A percentile compares a stretch with the other conserved stretches of the same genome.
These are phyloP conservation scores for Alternaria brassicicola DNA, from an alignment of 2,329 filamentous ascomycete species.

Conservation along the genomic window DNA sequence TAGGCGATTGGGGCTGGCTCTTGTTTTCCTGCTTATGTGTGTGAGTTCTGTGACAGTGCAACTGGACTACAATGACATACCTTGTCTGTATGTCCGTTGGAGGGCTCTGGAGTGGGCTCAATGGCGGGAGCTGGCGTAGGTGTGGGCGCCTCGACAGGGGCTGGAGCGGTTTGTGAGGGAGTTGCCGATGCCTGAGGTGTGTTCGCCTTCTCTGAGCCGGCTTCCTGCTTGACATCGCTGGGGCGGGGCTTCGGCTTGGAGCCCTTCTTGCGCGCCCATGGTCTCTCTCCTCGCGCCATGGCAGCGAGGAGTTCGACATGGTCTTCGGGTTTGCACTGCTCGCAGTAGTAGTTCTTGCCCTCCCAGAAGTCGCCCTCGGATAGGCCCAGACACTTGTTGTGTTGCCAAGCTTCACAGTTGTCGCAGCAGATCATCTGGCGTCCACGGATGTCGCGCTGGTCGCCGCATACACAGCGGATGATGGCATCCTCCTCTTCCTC, in stretches of 20 bases:
- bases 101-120: conserved; percentile 19
- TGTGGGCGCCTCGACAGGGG: conserved; percentile 16
- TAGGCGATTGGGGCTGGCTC: conserved; percentile 44
- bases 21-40: conserved; percentile 28
- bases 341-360: conserved; percentile 75
- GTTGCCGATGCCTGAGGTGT: conserved; percentile 26
- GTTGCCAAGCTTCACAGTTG: conserved; percentile 91
- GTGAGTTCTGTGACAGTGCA: conserved; percentile 13
- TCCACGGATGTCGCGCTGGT: conserved; percentile 77
- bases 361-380: conserved; percentile 69
- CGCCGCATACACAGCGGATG: conserved; percentile 92
- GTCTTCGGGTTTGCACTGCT: conserved; percentile 82
- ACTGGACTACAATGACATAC: conserved; percentile 10
- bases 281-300: conserved; percentile 79
- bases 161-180: conserved; percentile 21
- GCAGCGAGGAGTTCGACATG: conserved; percentile 81
- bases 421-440: conserved; percentile 97
- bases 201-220: conserved; percentile 48
- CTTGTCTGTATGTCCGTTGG: conserved; percentile 38
- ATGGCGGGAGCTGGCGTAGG: conserved; percentile 20
- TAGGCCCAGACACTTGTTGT: conserved; percentile 93
- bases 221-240: conserved; percentile 64
- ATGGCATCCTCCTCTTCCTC: conserved; percentile 65
- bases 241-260: conserved; percentile 65
- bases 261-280: conserved; percentile 72